phyloP scores from a whole-genome alignment of 2,329 filamentous ascomycete genomes.

The Arthrobotrys conoides region DNA sequence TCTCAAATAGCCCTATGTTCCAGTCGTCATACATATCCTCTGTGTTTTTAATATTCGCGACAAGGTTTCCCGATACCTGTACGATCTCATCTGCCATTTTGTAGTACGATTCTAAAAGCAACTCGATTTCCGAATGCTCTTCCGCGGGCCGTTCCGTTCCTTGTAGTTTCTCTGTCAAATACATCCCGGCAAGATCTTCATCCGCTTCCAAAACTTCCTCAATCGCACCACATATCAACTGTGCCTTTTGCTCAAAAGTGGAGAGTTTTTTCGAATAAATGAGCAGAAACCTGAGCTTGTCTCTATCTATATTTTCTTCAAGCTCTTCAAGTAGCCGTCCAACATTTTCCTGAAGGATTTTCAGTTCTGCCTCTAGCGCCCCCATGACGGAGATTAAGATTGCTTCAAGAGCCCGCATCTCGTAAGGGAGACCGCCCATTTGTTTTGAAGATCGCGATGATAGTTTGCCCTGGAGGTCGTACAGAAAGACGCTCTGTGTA shows the following conservation, averaged over 20 bases:
- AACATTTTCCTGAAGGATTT: slow-evolving; percentile 91
- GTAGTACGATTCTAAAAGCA: slow-evolving; percentile 96
- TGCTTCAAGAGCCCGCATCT: slow-evolving; percentile 94
- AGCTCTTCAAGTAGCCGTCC: slow-evolving; percentile 88
- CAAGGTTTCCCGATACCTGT: slow-evolving; percentile 91
- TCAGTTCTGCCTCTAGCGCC: slow-evolving; percentile 93
- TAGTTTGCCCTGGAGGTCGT: slow-evolving; percentile 92
- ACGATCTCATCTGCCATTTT: slow-evolving; percentile 99
- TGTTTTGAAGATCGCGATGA: slow-evolving; percentile 70
- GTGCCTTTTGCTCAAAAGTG: slow-evolving; percentile 97
- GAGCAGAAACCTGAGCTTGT: slow-evolving; percentile 90
- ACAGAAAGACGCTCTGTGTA: slow-evolving; percentile 97
- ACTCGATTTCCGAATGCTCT: slow-evolving; percentile 96
- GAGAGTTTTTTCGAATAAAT: slow-evolving; percentile 95
- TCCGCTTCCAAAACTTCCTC: slow-evolving; percentile 96
- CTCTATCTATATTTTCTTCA: slow-evolving; percentile 95
- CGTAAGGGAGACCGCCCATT: slow-evolving; percentile 83
- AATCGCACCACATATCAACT: slow-evolving; percentile 92
- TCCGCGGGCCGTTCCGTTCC: slow-evolving; percentile 81
- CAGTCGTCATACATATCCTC: slow-evolving; percentile 85
- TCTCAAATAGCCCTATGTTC: not conserved
- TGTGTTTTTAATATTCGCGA: slow-evolving; percentile 95
- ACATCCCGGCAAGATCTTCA: slow-evolving; percentile 95
- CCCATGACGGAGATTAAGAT: slow-evolving; percentile 94
- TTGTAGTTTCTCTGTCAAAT: slow-evolving; percentile 87